Conservation (phyloP, 148 eudicot genomes). For the Nepenthes mirabilis region DNA sequence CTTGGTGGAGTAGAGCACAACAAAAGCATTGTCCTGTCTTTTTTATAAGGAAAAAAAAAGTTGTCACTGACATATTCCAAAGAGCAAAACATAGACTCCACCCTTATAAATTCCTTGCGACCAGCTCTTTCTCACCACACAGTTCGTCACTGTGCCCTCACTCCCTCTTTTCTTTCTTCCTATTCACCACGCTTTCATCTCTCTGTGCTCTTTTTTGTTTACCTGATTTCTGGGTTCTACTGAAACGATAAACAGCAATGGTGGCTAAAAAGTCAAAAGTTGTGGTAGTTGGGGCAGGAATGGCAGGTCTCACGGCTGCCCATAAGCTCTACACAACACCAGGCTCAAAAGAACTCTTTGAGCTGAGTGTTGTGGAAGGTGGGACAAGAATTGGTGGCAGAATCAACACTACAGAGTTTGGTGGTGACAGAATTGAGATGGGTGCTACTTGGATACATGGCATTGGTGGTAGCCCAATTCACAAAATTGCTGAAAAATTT, state of each 20-base stretch:
- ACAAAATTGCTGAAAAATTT: conserved; percentile 53
- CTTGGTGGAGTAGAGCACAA: too few relatives aligned
- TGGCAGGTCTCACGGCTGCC: conserved; percentile 91
- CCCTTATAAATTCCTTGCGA: neutral
- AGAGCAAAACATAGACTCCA: neutral
- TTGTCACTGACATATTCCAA: too few relatives aligned
- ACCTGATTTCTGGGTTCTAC: neutral
- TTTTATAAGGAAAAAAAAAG: too few relatives aligned
- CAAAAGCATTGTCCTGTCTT: too few relatives aligned
- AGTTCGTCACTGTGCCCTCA: conserved; percentile 6
- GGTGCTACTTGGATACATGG: conserved; percentile 99
- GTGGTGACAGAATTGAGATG: conserved; percentile 68
- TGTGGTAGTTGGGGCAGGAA: conserved; percentile 88
- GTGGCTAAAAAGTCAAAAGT: conserved; percentile 63
- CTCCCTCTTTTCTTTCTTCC: conserved; percentile 17
- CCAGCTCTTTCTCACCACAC: conserved; percentile 1
- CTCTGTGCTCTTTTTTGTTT: conserved; percentile 6
- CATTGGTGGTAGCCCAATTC: conserved; percentile 68
- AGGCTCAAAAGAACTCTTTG: conserved; percentile 35
- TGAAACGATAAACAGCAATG: conserved; percentile 25
- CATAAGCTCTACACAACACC: conserved; percentile 54
- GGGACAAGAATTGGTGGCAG: conserved; percentile 86
- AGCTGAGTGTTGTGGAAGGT: conserved; percentile 73
- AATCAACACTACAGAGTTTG: conserved; percentile 62
- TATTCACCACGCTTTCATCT: neutral